phyloP scores from a whole-genome alignment of 352 stramenopile species.

The Aphanomyces astaci region DNA sequence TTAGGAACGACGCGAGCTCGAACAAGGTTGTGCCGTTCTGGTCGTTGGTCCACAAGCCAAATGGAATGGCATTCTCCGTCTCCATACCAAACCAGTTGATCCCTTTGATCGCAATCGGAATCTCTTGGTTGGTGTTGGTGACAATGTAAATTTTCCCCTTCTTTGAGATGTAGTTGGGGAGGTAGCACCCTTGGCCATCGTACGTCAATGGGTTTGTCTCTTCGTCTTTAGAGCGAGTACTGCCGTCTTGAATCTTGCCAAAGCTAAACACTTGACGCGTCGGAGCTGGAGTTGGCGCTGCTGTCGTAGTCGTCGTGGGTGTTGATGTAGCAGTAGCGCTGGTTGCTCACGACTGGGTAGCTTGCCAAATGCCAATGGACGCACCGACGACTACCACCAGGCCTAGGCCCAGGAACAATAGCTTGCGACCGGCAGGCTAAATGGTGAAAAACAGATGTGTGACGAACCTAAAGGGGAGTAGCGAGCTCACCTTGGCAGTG shows the following conservation, averaged over 20 bases:
- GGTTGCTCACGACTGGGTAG: background rate
- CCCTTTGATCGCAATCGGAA: conserved; percentile 46
- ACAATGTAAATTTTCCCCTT: conserved; percentile 43
- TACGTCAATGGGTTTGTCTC: conserved; percentile 11
- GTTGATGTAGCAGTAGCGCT: conserved; percentile 42
- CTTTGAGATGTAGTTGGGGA: conserved; percentile 60
- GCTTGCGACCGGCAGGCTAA: background rate
- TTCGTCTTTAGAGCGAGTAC: background rate
- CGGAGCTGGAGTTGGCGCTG: conserved; percentile 3
- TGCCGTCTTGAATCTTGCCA: conserved; percentile 18
- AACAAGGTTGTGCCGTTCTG: conserved; percentile 56
- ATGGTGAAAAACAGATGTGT: too few species aligned
- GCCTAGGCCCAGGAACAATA: background rate
- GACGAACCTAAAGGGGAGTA: too few species aligned
- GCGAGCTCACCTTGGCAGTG: background rate
- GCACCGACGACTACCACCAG: background rate
- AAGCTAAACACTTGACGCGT: conserved; percentile 10
- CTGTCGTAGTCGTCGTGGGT: background rate
- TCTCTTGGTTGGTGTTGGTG: conserved; percentile 41
- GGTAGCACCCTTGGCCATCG: conserved; percentile 30
- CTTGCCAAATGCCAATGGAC: conserved; percentile 29
- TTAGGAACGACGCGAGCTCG: conserved; percentile 49
- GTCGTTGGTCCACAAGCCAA: conserved; percentile 63
- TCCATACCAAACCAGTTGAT: conserved; percentile 78
- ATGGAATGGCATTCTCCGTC: conserved; percentile 40